A percentile compares a stretch with the other conserved stretches of the same genome.
Conservation (phyloP, 192 early-diverging fungal genomes). For the Chytriomyces sp. region DNA sequence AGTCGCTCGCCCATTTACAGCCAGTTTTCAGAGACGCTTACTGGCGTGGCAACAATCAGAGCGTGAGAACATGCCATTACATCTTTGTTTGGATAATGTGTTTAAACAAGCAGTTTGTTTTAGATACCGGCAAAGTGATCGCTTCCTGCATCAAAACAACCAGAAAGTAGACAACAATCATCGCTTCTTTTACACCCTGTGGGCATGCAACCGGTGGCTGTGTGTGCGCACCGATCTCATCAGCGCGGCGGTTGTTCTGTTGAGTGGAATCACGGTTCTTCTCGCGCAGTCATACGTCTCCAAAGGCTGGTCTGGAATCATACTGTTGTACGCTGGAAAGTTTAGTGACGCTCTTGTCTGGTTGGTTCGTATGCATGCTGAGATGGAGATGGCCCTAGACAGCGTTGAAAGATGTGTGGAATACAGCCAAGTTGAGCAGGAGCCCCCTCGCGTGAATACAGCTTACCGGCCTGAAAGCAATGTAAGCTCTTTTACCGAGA, state of each 20-base stretch:
- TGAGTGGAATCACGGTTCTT: slow-evolving; percentile 71
- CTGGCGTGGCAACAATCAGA: slow-evolving; percentile 30
- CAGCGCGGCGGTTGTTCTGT: slow-evolving; percentile 50
- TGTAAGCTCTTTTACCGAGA: neutral
- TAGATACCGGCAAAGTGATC: slow-evolving; percentile 12
- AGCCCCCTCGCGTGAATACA: slow-evolving; percentile 66
- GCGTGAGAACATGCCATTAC: slow-evolving; percentile 52
- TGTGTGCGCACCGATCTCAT: slow-evolving; percentile 32
- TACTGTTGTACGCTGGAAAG: slow-evolving; percentile 25
- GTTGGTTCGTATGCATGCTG: slow-evolving; percentile 71
- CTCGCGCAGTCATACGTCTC: slow-evolving; percentile 67
- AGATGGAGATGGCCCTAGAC: slow-evolving; percentile 88
- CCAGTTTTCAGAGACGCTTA: slow-evolving; percentile 75
- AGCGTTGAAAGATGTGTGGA: slow-evolving; percentile 81
- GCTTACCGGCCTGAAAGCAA: slow-evolving; percentile 37
- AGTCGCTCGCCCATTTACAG: slow-evolving; percentile 63
- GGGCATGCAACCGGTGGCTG: slow-evolving; percentile 35
- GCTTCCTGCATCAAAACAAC: slow-evolving; percentile 21
- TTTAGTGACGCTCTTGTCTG: slow-evolving; percentile 58
- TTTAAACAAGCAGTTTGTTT: neutral
- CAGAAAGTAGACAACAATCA: slow-evolving; percentile 24
- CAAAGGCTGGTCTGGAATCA: slow-evolving; percentile 63
- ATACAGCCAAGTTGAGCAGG: slow-evolving; percentile 79
- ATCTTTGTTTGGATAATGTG: neutral
- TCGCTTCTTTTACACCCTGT: slow-evolving; percentile 34